Evolutionary conservation across 306 rosid species (phyloP).

Genomic region (Lathyrus aphaca): DNA sequence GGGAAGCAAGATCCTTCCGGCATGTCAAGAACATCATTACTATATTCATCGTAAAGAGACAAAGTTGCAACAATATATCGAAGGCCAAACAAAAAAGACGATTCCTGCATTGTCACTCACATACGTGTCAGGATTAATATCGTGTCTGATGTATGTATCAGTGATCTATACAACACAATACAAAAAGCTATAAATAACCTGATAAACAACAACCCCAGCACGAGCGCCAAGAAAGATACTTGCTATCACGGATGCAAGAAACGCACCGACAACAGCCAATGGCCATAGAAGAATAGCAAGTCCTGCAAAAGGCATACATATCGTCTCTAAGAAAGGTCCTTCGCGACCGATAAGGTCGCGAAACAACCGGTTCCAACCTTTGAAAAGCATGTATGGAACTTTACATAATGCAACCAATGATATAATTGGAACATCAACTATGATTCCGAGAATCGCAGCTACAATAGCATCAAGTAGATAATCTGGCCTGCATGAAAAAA

Average conservation of each 20-base stretch:
- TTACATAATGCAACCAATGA: constrained; percentile 68
- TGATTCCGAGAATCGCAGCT: constrained; percentile 63
- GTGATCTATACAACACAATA: neutral
- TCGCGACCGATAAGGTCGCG: constrained; percentile 95
- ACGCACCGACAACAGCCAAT: constrained; percentile 82
- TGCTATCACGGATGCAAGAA: constrained; percentile 62
- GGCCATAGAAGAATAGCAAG: constrained; percentile 94
- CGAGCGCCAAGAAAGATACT: constrained; percentile 77
- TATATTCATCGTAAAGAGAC: constrained; percentile 85
- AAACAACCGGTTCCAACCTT: constrained; percentile 95
- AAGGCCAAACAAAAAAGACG: constrained; percentile 73
- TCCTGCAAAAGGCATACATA: constrained; percentile 96
- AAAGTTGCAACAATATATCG: constrained; percentile 67
- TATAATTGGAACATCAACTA: constrained; percentile 71
- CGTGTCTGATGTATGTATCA: neutral
- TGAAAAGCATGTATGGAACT: constrained; percentile 85
- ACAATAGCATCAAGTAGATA: constrained; percentile 73
- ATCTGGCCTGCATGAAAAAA: constrained; percentile 57
- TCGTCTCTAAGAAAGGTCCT: constrained; percentile 99
- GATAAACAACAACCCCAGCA: constrained; percentile 79
- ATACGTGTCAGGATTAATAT: neutral
- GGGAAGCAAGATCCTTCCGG: constrained; percentile 87
- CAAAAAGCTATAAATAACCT: constrained; percentile 47
- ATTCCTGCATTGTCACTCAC: constrained; percentile 56
- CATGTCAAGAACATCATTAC: constrained; percentile 88